These are phyloP conservation scores for Umbelopsis vinacea DNA, from an alignment of 192 early-diverging fungal species.

Conservation along the genomic window DNA sequence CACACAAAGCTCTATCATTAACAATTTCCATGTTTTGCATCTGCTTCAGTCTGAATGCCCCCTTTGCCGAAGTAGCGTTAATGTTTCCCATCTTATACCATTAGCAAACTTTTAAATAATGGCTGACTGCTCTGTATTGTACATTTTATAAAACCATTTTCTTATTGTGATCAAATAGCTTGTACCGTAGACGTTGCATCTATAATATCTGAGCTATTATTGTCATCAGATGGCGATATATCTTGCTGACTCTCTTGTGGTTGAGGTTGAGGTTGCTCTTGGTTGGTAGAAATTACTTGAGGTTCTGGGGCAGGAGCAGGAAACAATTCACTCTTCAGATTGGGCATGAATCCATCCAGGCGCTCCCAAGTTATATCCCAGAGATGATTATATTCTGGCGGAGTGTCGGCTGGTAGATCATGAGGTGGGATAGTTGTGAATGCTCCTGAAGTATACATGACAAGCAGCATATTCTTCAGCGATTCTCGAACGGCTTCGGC, in stretches of 20 bases:
- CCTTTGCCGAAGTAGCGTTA: slow-evolving; percentile 83
- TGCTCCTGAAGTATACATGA: slow-evolving; percentile 75
- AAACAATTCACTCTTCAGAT: slow-evolving; percentile 67
- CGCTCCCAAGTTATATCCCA: slow-evolving; percentile 77
- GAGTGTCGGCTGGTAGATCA: slow-evolving; percentile 24
- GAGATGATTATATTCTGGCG: slow-evolving; percentile 47
- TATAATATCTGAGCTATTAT: slow-evolving; percentile 8
- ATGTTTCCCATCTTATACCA: slow-evolving; percentile 73
- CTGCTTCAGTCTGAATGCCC: slow-evolving; percentile 92
- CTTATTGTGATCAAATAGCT: slow-evolving; percentile 11
- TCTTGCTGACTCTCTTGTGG: neutral
- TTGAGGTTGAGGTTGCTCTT: neutral
- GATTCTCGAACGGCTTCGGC: slow-evolving; percentile 75
- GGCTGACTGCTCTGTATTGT: slow-evolving; percentile 16
- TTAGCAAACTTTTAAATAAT: slow-evolving; percentile 64
- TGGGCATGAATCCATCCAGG: slow-evolving; percentile 67
- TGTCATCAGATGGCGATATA: neutral
- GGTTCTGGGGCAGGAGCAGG: slow-evolving; percentile 18
- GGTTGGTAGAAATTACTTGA: neutral
- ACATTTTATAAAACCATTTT: slow-evolving; percentile 13
- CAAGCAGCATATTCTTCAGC: slow-evolving; percentile 82
- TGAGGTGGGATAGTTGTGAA: slow-evolving; percentile 43
- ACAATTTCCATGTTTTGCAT: neutral
- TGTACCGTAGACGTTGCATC: slow-evolving; percentile 13
- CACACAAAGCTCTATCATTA: slow-evolving; percentile 24